These are phyloP conservation scores for Testicularia cyperi DNA, from an alignment of 1,284 basidiomycete species.

Conservation along the genomic window DNA sequence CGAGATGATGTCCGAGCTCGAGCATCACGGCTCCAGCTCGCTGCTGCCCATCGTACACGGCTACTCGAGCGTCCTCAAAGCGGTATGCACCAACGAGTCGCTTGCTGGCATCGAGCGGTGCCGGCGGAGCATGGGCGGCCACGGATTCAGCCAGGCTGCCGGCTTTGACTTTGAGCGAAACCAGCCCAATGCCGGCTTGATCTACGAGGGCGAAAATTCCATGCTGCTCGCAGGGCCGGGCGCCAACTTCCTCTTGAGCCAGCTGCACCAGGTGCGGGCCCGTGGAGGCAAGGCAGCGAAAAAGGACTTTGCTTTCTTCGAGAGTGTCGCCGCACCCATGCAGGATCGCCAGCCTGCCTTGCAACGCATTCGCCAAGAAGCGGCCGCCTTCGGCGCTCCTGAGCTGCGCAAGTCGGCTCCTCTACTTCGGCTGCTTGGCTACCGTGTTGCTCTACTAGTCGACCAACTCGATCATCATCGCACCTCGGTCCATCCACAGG, in stretches of 20 bases:
- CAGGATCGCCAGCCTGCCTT: too few species aligned
- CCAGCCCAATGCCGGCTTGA: slow-evolving; percentile 47
- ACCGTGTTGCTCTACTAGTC: slow-evolving; percentile 25
- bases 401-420: slow-evolving; percentile 11
- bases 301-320: slow-evolving; percentile 31
- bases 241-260: slow-evolving; percentile 46
- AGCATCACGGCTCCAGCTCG: slow-evolving; percentile 16
- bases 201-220: slow-evolving; percentile 50
- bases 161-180: slow-evolving; percentile 49
- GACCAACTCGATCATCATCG: slow-evolving; percentile 29
- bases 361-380: too few species aligned
- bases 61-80: slow-evolving; percentile 47
- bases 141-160: slow-evolving; percentile 39
- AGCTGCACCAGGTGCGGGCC: slow-evolving; percentile 25
- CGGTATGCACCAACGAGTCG: slow-evolving; percentile 38
- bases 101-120: slow-evolving; percentile 41
- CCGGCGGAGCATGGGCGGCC: slow-evolving; percentile 44
- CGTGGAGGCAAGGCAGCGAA: slow-evolving; percentile 11
- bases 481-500: neutral
- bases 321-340: slow-evolving; percentile 1
- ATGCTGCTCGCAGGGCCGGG: slow-evolving; percentile 46
- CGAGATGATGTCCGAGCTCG: slow-evolving; percentile 32
- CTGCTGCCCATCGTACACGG: slow-evolving; percentile 46
- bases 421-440: slow-evolving; percentile 31
- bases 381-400: too few species aligned